Conservation (phyloP, 1,139 yeast species). For the Saccharomyces hybrid region DNA sequence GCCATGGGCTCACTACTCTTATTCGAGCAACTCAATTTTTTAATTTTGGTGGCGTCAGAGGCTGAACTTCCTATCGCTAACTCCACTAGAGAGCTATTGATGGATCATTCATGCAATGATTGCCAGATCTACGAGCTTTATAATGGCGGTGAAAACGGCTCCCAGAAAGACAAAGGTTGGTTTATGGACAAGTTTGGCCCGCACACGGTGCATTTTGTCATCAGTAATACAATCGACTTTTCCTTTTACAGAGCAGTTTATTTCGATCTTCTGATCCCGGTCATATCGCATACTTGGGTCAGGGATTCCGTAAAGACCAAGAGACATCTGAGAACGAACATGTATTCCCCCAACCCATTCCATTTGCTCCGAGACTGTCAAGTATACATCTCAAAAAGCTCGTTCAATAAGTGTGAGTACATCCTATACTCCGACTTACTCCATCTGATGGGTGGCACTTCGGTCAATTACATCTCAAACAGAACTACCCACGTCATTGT, state of each 20-base stretch:
- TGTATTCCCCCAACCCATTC: slow-evolving; percentile 58
- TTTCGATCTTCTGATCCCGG: slow-evolving; percentile 54
- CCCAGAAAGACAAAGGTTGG: background rate
- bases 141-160: background rate
- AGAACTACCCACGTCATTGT: slow-evolving; percentile 76
- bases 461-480: slow-evolving; percentile 53
- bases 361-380: slow-evolving; percentile 56
- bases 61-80: background rate
- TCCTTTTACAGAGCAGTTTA: slow-evolving; percentile 46
- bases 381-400: slow-evolving; percentile 54
- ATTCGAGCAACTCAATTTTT: background rate
- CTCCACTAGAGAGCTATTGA: background rate
- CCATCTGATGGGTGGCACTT: slow-evolving; percentile 69
- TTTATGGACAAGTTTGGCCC: slow-evolving; percentile 7
- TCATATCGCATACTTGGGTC: slow-evolving; percentile 63
- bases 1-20: background rate
- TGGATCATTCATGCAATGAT: background rate
- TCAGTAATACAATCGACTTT: slow-evolving; percentile 48
- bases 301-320: slow-evolving; percentile 40
- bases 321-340: slow-evolving; percentile 42
- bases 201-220: slow-evolving; percentile 40
- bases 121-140: background rate
- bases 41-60: background rate
- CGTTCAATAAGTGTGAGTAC: slow-evolving; percentile 55
- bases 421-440: slow-evolving; percentile 52